Conservation (phyloP, 306 rosid genomes). For the Hylodesmum podocarpum region DNA sequence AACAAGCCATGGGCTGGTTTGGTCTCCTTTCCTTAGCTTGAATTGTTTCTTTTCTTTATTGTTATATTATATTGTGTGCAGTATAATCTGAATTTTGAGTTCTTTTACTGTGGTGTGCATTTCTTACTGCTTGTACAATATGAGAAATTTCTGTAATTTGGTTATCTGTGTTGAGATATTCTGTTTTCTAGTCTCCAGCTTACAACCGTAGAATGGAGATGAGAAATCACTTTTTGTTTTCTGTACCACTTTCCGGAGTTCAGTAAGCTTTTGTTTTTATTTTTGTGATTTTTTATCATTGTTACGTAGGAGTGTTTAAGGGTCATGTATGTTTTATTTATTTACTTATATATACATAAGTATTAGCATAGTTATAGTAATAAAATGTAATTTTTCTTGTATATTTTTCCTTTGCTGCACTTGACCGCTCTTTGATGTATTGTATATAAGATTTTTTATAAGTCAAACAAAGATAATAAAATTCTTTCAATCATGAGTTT, state of each 20-base stretch:
- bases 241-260: not conserved
- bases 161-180: constrained; percentile 15
- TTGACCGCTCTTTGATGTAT: too few species aligned
- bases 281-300: constrained; percentile 1
- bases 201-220: not conserved
- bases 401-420: too few species aligned
- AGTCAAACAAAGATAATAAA: too few species aligned
- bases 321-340: not conserved
- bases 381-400: too few species aligned
- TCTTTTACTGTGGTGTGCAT: not conserved
- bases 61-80: constrained; percentile 18
- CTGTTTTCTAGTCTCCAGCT: constrained; percentile 24
- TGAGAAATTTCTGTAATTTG: constrained; percentile 22
- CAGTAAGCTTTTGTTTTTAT: not conserved
- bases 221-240: not conserved
- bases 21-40: constrained; percentile 34
- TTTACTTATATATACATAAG: not conserved
- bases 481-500: too few species aligned
- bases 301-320: not conserved
- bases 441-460: too few species aligned
- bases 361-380: too few species aligned
- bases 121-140: constrained; percentile 26
- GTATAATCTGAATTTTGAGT: constrained; percentile 21
- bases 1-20: constrained; percentile 29
- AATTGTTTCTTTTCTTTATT: not conserved